A percentile compares a stretch with the other conserved stretches of the same genome.
These are phyloP conservation scores for Plasmodium blacklocki DNA, from an alignment of 169 alveolate species.

Conservation along the genomic window DNA sequence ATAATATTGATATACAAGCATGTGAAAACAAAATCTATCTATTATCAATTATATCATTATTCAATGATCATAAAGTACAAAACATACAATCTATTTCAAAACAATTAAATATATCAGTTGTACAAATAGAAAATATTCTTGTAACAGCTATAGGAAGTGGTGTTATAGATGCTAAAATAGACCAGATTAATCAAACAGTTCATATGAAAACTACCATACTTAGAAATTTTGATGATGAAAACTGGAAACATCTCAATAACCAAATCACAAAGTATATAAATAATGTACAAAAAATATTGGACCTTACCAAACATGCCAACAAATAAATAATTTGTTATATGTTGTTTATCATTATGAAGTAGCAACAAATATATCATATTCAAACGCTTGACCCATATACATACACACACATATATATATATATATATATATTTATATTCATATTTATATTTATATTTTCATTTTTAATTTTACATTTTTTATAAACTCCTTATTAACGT, in stretches of 20 bases:
- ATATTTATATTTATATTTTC: no score
- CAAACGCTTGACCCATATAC: no score
- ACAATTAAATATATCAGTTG: conserved; percentile 52
- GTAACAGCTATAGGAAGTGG: conserved; percentile 85
- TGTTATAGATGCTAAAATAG: conserved; percentile 82
- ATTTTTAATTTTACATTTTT: no score
- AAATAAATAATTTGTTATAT: neutral
- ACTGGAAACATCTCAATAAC: conserved; percentile 74
- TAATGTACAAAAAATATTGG: conserved; percentile 48
- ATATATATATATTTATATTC: no score
- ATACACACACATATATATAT: no score
- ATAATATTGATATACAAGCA: conserved; percentile 33
- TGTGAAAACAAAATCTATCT: conserved; percentile 48
- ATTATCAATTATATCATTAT: conserved; percentile 42
- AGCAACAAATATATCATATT: no score
- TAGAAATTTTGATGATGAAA: conserved; percentile 78
- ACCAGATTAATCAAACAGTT: conserved; percentile 80
- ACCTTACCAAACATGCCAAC: conserved; percentile 8
- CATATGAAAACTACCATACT: conserved; percentile 79
- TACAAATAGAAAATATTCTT: conserved; percentile 80
- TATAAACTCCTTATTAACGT: no score
- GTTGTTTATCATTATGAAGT: no score
- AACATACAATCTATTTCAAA: conserved; percentile 51
- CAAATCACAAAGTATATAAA: conserved; percentile 76
- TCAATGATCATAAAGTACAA: conserved; percentile 38